Evolutionary conservation across 768 basidiomycete species (phyloP), one percentile per base, ranked within the genome.

Genomic region (Boletus sp.): DNA sequence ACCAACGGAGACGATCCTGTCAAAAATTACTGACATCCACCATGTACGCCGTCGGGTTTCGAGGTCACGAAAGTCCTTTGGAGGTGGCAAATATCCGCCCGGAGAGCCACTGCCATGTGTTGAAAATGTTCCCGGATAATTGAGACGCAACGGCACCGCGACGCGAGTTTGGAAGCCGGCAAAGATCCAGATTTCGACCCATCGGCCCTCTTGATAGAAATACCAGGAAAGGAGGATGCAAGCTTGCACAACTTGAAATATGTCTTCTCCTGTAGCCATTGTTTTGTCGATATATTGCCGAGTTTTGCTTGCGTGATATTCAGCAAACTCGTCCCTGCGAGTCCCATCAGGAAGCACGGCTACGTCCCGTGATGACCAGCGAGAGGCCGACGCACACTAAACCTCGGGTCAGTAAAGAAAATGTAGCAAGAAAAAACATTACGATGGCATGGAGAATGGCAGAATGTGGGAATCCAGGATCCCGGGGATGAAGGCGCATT

Each of bases 161-260:
- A 90, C 89, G 32, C 91, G 81, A 15, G 86, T 90, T 67, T 92
- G 89, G 65, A 92, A 92, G 12, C 83, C 89, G 18, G 92, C 90
- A 72, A 92, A 92, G 40, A 92, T 89, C 92, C 92, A 93, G 4
- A 93, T 87, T 72, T 94, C 92, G 9, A 93, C 91, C 92, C 92
- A 83, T 53, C 90, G 80, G 3, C 92, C 91, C 72, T 93, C 92
- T 55, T 91, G 87, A 67, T 92, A 94, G 62, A 93, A 92, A 72
- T 91, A 93, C 92, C 92, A 94, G 2, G 89, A 90, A 17, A 94
- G 81, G 24, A 94, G 75, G 59, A 88, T 87, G 65, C 91, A 92
- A 7, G 92, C 92, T 68, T 93, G 90, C 81, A 93, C 83, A 9
- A 93, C 90, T 6, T 83, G 82, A 70, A 94, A 92, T 54, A 93